Evolutionary conservation across 2,329 filamentous ascomycete species (phyloP).

Genomic region (Fusarium caatingaense): DNA sequence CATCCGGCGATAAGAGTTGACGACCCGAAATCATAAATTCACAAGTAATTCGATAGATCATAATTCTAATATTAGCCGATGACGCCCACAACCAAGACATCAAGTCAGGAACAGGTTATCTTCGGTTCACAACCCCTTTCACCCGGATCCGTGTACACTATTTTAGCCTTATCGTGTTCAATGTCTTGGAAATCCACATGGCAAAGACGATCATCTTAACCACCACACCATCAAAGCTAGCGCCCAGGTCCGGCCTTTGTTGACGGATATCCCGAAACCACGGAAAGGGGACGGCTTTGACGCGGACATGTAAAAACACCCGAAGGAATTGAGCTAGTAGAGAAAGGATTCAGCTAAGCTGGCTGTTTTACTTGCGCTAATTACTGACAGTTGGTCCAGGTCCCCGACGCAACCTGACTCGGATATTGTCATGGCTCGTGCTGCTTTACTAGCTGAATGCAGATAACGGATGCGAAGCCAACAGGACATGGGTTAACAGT

Average conservation of each 20-base stretch:
- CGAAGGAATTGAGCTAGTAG: background rate
- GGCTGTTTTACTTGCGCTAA: background rate
- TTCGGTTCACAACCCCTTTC: background rate
- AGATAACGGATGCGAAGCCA: background rate
- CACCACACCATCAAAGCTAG: background rate
- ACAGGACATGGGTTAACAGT: background rate
- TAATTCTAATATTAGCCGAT: background rate
- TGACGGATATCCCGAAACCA: background rate
- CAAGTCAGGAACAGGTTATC: background rate
- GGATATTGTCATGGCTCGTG: background rate
- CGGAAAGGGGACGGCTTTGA: background rate
- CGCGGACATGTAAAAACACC: background rate
- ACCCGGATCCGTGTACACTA: background rate
- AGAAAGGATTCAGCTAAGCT: background rate
- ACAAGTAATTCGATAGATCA: too few relatives aligned
- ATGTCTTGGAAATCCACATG: background rate
- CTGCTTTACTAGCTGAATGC: background rate
- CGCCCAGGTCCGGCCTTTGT: background rate
- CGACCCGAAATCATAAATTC: background rate
- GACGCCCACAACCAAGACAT: background rate
- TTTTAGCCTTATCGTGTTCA: background rate
- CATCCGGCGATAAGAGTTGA: too few relatives aligned
- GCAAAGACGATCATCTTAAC: background rate
- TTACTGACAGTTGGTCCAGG: background rate
- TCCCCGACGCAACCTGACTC: background rate